A percentile compares a stretch with the other conserved stretches of the same genome.
Evolutionary conservation across 352 stramenopile genomes (phyloP).

Genomic region (Phytophthora capsici): DNA sequence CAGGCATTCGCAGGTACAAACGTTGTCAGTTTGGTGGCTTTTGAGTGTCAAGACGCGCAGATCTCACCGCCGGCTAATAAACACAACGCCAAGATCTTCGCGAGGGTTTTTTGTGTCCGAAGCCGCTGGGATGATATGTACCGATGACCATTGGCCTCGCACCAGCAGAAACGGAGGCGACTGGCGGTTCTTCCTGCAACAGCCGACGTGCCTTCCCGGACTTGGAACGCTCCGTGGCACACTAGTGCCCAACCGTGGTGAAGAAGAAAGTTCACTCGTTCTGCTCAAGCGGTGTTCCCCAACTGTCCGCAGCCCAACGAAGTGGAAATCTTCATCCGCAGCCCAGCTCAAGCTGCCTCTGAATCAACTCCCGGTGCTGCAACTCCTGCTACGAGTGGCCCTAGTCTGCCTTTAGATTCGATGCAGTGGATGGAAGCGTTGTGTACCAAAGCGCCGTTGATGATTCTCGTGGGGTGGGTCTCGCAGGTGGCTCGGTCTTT

Average conservation of each 20-base stretch:
- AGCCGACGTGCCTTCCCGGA: conserved; percentile 64
- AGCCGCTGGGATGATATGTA: conserved; percentile 57
- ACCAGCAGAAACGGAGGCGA: conserved; percentile 60
- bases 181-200: conserved; percentile 74
- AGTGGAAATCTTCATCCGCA: conserved; percentile 65
- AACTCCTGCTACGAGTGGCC: conserved; percentile 13
- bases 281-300: conserved; percentile 54
- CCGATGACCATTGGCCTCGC: conserved; percentile 68
- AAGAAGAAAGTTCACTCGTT: conserved; percentile 53
- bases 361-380: conserved; percentile 2
- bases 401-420: conserved; percentile 29
- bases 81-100: conserved; percentile 50
- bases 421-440: conserved; percentile 74
- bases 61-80: conserved; percentile 2
- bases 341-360: conserved; percentile 7
- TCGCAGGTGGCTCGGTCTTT: conserved; percentile 79
- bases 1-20: conserved; percentile 68
- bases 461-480: conserved; percentile 84
- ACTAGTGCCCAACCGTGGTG: conserved; percentile 73
- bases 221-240: conserved; percentile 50
- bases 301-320: conserved; percentile 62
- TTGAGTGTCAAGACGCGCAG: conserved; percentile 53
- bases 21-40: conserved; percentile 58
- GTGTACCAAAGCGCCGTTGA: conserved; percentile 72
- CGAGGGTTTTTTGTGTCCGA: conserved; percentile 71